Evolutionary conservation across 2,329 filamentous ascomycete genomes (phyloP), one percentile per base, ranked within the genome.

Genomic region (Sporothrix euskadiensis): DNA sequence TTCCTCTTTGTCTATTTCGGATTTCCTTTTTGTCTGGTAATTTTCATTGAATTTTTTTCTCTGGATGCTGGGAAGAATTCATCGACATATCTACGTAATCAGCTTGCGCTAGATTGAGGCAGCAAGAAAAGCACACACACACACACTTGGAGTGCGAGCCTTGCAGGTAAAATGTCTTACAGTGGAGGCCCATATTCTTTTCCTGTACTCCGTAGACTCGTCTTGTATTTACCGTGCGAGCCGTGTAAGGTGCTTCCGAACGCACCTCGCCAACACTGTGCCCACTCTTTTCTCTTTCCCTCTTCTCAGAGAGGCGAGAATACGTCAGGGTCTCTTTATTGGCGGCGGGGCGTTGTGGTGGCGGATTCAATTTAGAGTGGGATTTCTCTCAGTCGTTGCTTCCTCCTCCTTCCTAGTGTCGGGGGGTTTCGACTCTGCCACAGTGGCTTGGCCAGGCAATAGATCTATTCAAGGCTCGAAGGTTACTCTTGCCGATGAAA

Each of bases 361-460:
- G 61, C 61, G 61, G 61, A 61, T 65, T 65, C 10, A 19, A 16
- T 9, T 59, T 59, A 59, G 19, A 30, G 56, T 59, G 56, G 16
- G 35, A 12, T 41, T 63, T 63, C 22, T 22, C 22, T 14, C 6
- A 9, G 32, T 4, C 1, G 56, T 9, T 32, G 1, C 26, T 57
- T 57, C 30, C 26, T 26, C 26, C 26, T 26, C 26, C n/a, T 26
- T 26, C 19, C 52, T 26, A 19, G 26, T 22, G 1, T n/a, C 19
- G 26, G 35, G 35, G 14, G 22, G 39, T 3, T 41, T 66, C 39
- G 39, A 44, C 66, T 39, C 66, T 69, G 66, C 47, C 47, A 69
- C 47, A 39, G 66, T 69, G 66, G 66, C 66, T 69, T 52, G 47
- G 66, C 65, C 30, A 69, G 30, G 66, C 41, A 32, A 47, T 66